These are phyloP conservation scores for Circinella umbellata DNA, from an alignment of 371 early-diverging fungal genomes.

Conservation along the genomic window DNA sequence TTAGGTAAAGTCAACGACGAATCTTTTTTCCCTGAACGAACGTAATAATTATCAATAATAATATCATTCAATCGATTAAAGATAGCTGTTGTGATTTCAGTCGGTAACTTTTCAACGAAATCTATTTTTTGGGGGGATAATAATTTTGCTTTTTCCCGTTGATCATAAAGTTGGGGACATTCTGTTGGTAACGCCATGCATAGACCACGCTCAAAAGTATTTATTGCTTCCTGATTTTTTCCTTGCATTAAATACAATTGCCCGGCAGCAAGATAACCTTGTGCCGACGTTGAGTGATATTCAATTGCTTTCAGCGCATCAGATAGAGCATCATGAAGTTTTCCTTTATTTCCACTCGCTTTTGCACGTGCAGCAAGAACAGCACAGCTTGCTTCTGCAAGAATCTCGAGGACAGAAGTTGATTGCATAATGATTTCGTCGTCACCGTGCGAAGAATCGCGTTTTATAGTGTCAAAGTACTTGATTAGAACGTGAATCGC, in stretches of 20 bases:
- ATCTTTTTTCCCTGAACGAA: too few relatives aligned
- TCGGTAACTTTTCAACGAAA: background rate
- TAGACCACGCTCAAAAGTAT: constrained; percentile 30
- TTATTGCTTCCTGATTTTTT: constrained; percentile 50
- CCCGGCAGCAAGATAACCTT: constrained; percentile 6
- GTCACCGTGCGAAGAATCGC: too few relatives aligned
- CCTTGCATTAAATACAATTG: constrained; percentile 30
- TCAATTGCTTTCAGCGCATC: background rate
- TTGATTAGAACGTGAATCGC: too few relatives aligned
- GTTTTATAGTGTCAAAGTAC: too few relatives aligned
- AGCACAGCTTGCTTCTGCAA: background rate
- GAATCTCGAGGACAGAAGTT: too few relatives aligned
- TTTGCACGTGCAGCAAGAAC: background rate
- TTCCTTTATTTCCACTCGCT: background rate
- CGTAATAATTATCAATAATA: background rate
- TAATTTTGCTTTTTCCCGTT: background rate
- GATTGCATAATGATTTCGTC: too few relatives aligned
- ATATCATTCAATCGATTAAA: background rate
- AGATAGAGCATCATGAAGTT: background rate
- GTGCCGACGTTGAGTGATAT: background rate
- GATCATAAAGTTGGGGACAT: background rate
- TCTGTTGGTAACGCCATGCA: background rate
- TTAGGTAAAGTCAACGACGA: background rate
- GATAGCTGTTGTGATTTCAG: background rate
- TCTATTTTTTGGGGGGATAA: background rate